A percentile compares a stretch with the other conserved stretches of the same genome.
phyloP scores from a whole-genome alignment of 169 alveolate genomes.

The Cryptosporidium canis region DNA sequence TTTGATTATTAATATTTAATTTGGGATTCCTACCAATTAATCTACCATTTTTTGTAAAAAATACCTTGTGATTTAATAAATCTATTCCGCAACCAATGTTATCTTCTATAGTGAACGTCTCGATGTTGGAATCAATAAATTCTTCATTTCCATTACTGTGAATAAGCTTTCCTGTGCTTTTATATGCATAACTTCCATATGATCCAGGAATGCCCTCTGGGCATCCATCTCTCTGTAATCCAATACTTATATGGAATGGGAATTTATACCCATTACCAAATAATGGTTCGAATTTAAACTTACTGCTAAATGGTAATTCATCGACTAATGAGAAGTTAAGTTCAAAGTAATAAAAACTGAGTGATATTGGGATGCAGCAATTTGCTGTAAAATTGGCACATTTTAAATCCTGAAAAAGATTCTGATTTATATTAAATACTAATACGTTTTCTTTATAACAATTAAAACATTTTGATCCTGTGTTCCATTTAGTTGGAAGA shows the following conservation, averaged over 20 bases:
- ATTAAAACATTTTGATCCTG: not conserved
- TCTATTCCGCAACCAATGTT: constrained; percentile 74
- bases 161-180: constrained; percentile 62
- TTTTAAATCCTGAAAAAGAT: not conserved
- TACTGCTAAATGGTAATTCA: not conserved
- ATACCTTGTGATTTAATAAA: constrained; percentile 11
- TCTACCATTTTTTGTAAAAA: constrained; percentile 75
- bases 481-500: constrained; percentile 26
- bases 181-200: constrained; percentile 74
- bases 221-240: constrained; percentile 75
- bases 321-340: not conserved
- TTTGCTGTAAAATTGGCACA: not conserved
- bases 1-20: not conserved
- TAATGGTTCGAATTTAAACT: too few species aligned
- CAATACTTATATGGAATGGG: constrained; percentile 9
- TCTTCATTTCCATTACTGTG: not conserved
- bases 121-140: not conserved
- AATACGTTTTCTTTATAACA: not conserved
- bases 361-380: constrained; percentile 17
- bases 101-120: constrained; percentile 71
- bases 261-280: not conserved
- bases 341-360: constrained; percentile 27
- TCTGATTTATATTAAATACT: not conserved
- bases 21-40: not conserved
- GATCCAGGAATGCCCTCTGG: constrained; percentile 54